Base-by-base conservation (phyloP, 116 monocot species). In the Trichopus zeylanicus region DNA sequence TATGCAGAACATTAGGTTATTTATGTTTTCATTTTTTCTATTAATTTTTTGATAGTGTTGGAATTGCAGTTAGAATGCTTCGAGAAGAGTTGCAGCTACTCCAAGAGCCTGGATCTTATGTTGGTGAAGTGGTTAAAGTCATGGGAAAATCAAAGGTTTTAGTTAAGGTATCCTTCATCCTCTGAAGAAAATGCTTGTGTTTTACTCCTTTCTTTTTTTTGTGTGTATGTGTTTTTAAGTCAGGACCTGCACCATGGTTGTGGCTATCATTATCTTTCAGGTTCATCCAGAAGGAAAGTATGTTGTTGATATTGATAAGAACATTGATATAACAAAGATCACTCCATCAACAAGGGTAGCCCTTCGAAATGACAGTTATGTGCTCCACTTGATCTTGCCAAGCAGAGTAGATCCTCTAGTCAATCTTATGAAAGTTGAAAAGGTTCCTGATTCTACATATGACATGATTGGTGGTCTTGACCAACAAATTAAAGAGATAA, bases 141-240 rank as follows among this genome's bases (percentile, higher is more conserved):
- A 95, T 90, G 95, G 89, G 87, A 6, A 94, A 94, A 63, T 89
- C 89, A 18, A 94, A 94, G 68, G 89, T 94, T 46, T 55, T 94
- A 55, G 86, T 94, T 20, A 89, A 94, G 94, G 94, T 94, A 78
- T 51, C 29, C 63, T 23, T 31, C 29, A 8, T 33, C 32, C 18
- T 18, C 15, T 2, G 18, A 2, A 46, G 18, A 9, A 46, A 46
- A 18, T 46, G 8, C 46, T 16, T 16, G 9, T 16, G 3, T 4
- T 46, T 46, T 11, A 11, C 15, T 46, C 7, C 34, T 5, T 10
- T 10, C 7, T 33, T 33, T 33, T 5, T 33, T 5, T 33, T 4
- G 6, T 8, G 4, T 33, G 8, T 4, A n/a, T n/a, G n/a, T n/a
- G n/a, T 33, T 33, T 5, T 4, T 5, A 8, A 5, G 4, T 33